Base-by-base conservation (phyloP, 805 yeast species). In the Peterozyma toletana region DNA sequence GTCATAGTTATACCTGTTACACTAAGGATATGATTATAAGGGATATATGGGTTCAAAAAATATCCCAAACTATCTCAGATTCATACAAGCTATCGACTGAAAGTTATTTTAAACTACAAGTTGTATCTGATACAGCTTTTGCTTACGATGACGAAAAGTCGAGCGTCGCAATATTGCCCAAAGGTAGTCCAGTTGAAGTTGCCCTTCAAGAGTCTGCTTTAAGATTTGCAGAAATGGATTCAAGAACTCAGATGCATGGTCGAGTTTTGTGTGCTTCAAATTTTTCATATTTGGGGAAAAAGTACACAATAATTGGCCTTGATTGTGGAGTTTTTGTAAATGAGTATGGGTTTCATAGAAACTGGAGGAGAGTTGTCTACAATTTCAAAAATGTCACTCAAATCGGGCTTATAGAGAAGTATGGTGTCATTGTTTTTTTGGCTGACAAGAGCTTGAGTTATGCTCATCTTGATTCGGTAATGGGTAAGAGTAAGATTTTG, bases 281-380 rank as follows among this genome's bases (percentile, higher is more conserved):
- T 18, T 74, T 86, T 48, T 57, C 54, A 11, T 71, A 66, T 51
- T 68, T 71, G 29, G 72, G 69, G 3, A 66, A 67, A 17, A 62
- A 54, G 10, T 81, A 72, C 47, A 59, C 69, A 36, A 58, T 85
- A 2, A 56, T 83, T 16, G 96, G 93, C 1, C 66, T 84, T 2
- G 70, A 70, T 1, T 62, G 68, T 42, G 96, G 96, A 0, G 60
- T 88, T 1, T 83, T 73, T 51, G 59, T 85, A 49, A 67, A 72
- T n/a, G 66, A 65, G 44, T 49, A 58, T 37, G 66, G 60, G 43
- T 60, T 63, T 38, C 64, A 66, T 15, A 37, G 48, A 9, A 59
- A 71, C 10, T 86, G 95, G 93, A 73, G 67, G 44, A 67, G 76
- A 44, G 75, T 86, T 5, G 57, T 83, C 38, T 21, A 21, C 7